phyloP scores from a whole-genome alignment of 2,329 filamentous ascomycete species.

The Colletotrichum limetticola region DNA sequence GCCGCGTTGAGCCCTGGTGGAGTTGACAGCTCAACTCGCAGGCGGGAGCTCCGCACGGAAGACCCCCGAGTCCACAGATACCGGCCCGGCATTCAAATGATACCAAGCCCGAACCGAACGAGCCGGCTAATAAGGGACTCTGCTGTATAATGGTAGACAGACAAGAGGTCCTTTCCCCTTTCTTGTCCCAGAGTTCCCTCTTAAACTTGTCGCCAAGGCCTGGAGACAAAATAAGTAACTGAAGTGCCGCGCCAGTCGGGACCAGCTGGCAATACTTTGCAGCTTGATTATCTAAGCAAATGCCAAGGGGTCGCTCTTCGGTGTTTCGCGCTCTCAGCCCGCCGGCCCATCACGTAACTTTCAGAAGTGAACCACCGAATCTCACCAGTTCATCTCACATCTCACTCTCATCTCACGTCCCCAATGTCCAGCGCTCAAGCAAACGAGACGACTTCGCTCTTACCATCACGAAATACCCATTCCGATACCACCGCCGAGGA shows the following conservation, averaged over 20 bases:
- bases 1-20: neutral
- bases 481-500: neutral
- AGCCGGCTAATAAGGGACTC: no score
- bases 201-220: neutral
- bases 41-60: neutral
- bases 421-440: slow-evolving; percentile 12
- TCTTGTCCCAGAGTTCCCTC: neutral
- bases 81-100: neutral
- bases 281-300: slow-evolving; percentile 14
- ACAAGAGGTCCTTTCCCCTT: neutral
- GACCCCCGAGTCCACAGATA: neutral
- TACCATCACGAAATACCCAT: neutral
- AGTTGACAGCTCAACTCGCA: neutral
- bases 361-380: neutral
- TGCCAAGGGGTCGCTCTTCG: neutral
- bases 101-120: neutral
- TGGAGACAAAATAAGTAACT: no score
- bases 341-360: neutral
- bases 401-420: neutral
- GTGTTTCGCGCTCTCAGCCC: slow-evolving; percentile 4
- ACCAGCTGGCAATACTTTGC: neutral
- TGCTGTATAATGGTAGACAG: neutral
- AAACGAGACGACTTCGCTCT: slow-evolving; percentile 14
- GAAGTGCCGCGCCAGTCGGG: no score
- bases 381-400: neutral